Percentiles rank a stretch among this genome's conserved stretches.
These are phyloP conservation scores for Basipetospora chlamydospora DNA, from an alignment of 2,329 filamentous ascomycete species.

Conservation along the genomic window DNA sequence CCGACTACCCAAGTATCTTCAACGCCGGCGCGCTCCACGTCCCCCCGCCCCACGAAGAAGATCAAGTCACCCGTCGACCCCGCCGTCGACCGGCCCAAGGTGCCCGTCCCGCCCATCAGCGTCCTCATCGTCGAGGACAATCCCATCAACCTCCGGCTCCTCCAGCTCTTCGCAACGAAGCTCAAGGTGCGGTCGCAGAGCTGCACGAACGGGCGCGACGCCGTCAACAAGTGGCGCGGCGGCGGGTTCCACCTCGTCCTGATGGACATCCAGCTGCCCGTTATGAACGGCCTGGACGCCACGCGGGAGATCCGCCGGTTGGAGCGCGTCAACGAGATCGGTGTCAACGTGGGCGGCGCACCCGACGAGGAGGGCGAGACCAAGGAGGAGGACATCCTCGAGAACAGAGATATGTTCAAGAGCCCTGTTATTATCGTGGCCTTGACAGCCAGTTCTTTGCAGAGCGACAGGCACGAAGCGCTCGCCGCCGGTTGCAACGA, in stretches of 20 bases:
- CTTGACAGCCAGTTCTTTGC: slow-evolving; percentile 82
- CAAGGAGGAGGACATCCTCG: slow-evolving; percentile 45
- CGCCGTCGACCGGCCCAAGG: slow-evolving; percentile 24
- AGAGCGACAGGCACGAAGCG: slow-evolving; percentile 90
- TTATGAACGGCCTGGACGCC: slow-evolving; percentile 91
- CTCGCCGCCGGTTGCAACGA: slow-evolving; percentile 94
- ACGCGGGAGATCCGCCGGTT: slow-evolving; percentile 87
- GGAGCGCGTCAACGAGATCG: slow-evolving; percentile 82
- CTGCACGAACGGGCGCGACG: slow-evolving; percentile 89
- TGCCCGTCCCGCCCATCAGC: slow-evolving; percentile 83
- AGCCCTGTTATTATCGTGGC: slow-evolving; percentile 97
- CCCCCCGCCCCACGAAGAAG: slow-evolving; percentile 16
- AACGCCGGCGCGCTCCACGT: slow-evolving; percentile 18
- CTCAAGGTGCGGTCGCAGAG: slow-evolving; percentile 94
- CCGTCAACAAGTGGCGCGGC: slow-evolving; percentile 80
- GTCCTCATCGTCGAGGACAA: slow-evolving; percentile 98
- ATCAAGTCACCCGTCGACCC: no score
- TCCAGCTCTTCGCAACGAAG: slow-evolving; percentile 91
- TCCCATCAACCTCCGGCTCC: slow-evolving; percentile 84
- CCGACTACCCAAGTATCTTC: slow-evolving; percentile 8
- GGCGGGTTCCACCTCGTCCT: slow-evolving; percentile 92
- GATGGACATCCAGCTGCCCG: slow-evolving; percentile 96
- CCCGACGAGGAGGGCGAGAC: slow-evolving; percentile 30
- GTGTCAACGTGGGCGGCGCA: slow-evolving; percentile 50
- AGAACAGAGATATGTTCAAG: slow-evolving; percentile 65